Evolutionary conservation across 352 stramenopile species (phyloP).

Genomic region (Globisporangium camurandrum): DNA sequence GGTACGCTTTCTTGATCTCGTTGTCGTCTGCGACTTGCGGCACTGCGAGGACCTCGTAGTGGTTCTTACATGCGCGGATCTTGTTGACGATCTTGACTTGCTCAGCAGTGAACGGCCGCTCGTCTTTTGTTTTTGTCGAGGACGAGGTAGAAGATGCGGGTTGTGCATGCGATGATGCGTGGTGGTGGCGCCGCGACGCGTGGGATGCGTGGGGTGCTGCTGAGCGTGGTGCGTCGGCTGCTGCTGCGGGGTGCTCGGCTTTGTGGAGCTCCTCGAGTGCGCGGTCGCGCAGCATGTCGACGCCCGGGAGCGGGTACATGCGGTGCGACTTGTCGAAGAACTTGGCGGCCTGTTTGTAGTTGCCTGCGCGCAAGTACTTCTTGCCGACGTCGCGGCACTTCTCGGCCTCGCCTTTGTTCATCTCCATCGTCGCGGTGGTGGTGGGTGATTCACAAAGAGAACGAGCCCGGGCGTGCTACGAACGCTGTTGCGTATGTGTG

Average conservation of each 20-base stretch:
- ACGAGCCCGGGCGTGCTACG: too few relatives aligned
- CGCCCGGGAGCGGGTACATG: constrained; percentile 82
- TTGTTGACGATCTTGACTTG: constrained; percentile 82
- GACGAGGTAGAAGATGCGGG: background rate
- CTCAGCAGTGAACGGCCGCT: constrained; percentile 68
- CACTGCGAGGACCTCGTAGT: constrained; percentile 86
- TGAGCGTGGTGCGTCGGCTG: constrained; percentile 1
- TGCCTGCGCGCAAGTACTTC: constrained; percentile 76
- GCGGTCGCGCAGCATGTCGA: constrained; percentile 72
- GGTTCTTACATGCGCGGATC: constrained; percentile 82
- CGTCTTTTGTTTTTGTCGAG: constrained; percentile 18
- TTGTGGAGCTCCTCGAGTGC: constrained; percentile 46
- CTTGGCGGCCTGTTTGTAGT: constrained; percentile 85
- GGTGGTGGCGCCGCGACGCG: background rate
- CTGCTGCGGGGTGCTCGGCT: constrained; percentile 6
- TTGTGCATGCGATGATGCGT: background rate
- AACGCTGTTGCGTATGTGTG: too few relatives aligned
- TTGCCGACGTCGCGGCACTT: constrained; percentile 89
- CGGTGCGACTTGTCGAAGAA: constrained; percentile 90
- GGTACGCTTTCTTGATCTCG: constrained; percentile 90
- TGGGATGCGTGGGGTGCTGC: background rate
- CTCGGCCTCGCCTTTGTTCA: constrained; percentile 90
- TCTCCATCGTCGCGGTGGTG: constrained; percentile 88
- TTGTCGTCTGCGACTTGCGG: constrained; percentile 63
- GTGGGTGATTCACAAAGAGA: too few relatives aligned